Evolutionary conservation across 1,139 yeast species (phyloP).

Genomic region (Martiniozyma asiatica): DNA sequence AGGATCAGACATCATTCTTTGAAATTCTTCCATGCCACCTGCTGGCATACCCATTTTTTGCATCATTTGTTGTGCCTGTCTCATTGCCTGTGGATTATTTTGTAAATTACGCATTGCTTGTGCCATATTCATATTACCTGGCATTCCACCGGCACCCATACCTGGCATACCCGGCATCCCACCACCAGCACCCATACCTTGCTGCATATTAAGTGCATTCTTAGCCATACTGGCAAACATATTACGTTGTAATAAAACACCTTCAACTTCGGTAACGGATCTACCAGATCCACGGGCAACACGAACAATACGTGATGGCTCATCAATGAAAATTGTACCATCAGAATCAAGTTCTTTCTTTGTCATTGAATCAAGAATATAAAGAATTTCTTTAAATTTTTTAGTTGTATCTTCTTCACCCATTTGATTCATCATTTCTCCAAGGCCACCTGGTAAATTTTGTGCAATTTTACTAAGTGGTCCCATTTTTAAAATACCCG

Average conservation of each 20-base stretch:
- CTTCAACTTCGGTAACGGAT: constrained; percentile 84
- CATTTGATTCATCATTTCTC: constrained; percentile 72
- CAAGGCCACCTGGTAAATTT: constrained; percentile 91
- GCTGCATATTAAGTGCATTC: constrained; percentile 41
- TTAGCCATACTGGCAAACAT: constrained; percentile 94
- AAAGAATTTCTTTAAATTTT: constrained; percentile 79
- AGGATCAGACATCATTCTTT: constrained; percentile 5
- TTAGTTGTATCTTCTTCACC: constrained; percentile 85
- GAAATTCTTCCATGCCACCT: constrained; percentile 5
- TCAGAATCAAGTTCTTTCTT: constrained; percentile 83
- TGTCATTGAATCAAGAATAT: constrained; percentile 94
- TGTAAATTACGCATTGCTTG: constrained; percentile 15
- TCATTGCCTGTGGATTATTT: constrained; percentile 5
- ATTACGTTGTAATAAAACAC: constrained; percentile 81
- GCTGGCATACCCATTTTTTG: constrained; percentile 6
- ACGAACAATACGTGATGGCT: constrained; percentile 78
- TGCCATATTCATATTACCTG: constrained; percentile 30
- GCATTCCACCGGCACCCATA: background rate
- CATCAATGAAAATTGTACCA: constrained; percentile 66
- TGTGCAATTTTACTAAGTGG: constrained; percentile 87
- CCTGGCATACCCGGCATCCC: constrained; percentile 8
- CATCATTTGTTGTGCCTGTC: constrained; percentile 6
- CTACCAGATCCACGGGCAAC: constrained; percentile 97
- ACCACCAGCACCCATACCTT: constrained; percentile 18
- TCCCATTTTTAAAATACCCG: constrained; percentile 91